Evolutionary conservation across 2,329 filamentous ascomycete species (phyloP), one percentile per base, ranked within the genome.

Genomic region (Colletotrichum shisoi): DNA sequence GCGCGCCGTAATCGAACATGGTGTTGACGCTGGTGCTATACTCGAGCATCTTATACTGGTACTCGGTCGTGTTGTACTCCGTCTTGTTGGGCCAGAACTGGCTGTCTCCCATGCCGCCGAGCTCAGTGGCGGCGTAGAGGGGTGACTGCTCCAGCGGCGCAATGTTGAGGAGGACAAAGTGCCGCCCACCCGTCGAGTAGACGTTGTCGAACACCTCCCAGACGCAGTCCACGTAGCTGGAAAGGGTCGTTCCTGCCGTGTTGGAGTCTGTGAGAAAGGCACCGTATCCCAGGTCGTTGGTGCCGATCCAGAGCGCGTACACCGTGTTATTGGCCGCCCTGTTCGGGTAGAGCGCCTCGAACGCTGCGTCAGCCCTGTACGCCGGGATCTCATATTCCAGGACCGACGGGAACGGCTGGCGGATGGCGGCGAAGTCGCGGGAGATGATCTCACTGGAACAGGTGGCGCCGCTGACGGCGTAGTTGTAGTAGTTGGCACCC

Each of bases 291-390:
- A 94, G 80, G 73, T 95, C 91, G 74, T 94, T 94, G 27, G 91
- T 93, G 3, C 91, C 91, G 72, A 94, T 93, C 90, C 90, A 94
- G 57, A 94, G 84, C 1, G 87, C 83, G 73, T 93, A 94, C 2
- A 92, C 87, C 0, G 90, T 92, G 69, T 88, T 87, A 37, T 85
- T 77, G 1, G 83, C 71, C 2, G 80, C 82, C 52, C 82, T 77
- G 70, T 81, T 72, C 0, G 77, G 75, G 70, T 82, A 84, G 4
- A 85, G 74, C 2, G 78, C 74, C 63, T 77, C 74, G 59, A 76
- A 81, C 4, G 75, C 73, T 3, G 79, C 71, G 61, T 89, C 86
- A 21, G 82, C 81, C 68, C 82, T 72, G 74, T 86, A 89, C 1
- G 84, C 83, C 0, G 85, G 83, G 3, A 90, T 74, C 75, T 89